Evolutionary conservation across 179 eudicot species (phyloP).

Genomic region (Carnegiea gigantea): DNA sequence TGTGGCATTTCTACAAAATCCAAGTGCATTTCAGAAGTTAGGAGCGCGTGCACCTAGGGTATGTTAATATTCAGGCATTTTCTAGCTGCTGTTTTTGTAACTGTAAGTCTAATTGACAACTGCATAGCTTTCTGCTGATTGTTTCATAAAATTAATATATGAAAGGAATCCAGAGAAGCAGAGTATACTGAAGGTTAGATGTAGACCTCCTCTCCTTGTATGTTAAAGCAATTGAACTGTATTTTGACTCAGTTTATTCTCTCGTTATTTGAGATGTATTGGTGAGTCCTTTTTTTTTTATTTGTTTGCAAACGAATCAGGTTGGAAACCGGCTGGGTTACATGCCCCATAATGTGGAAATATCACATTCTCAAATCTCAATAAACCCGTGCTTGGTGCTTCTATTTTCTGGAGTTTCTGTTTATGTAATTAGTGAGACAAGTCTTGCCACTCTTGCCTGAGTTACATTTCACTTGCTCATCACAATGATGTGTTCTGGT

Average conservation of each 20-base stretch:
- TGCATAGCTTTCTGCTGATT: neutral
- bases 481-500: neutral
- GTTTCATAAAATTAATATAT: constrained; percentile 2
- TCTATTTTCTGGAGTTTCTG: neutral
- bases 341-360: neutral
- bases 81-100: neutral
- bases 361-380: neutral
- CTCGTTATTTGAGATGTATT: neutral
- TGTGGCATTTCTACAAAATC: constrained; percentile 83
- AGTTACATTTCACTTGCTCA: neutral
- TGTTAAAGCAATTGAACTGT: neutral
- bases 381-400: neutral
- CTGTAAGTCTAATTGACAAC: neutral
- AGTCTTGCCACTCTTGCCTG: neutral
- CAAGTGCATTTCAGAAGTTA: constrained; percentile 79
- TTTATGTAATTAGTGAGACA: neutral
- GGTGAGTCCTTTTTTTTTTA: neutral
- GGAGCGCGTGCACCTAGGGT: constrained; percentile 99
- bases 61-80: constrained; percentile 29
- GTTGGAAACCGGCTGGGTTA: neutral
- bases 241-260: neutral
- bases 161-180: neutral
- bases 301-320: neutral
- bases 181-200: neutral
- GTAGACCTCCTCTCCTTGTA: neutral